Percentiles rank a stretch among this genome's conserved stretches.
Evolutionary conservation across 2,329 filamentous ascomycete species (phyloP).

Genomic region (Colletotrichum tropicicola): DNA sequence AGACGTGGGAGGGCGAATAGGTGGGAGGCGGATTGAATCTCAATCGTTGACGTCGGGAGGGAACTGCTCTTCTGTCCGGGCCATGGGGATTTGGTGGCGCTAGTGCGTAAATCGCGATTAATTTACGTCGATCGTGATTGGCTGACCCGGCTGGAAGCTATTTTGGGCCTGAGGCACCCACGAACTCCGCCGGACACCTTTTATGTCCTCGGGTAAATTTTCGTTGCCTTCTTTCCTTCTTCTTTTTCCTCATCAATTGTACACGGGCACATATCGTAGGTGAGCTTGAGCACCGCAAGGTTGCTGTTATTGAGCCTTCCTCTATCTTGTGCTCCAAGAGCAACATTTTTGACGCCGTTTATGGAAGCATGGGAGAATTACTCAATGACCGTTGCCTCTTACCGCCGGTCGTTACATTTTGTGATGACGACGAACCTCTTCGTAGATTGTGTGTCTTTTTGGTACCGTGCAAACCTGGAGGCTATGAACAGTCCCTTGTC

Average conservation of each 20-base stretch:
- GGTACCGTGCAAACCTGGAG: neutral
- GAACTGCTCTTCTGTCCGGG: conserved; percentile 45
- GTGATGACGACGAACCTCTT: neutral
- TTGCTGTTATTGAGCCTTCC: conserved; percentile 69
- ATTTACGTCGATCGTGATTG: conserved; percentile 56
- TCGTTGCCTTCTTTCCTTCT: conserved; percentile 39
- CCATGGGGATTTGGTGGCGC: conserved; percentile 44
- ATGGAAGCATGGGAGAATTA: conserved; percentile 76
- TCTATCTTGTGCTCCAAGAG: conserved; percentile 73
- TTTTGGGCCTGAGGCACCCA: conserved; percentile 48
- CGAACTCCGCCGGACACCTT: neutral
- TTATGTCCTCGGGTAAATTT: conserved; percentile 26
- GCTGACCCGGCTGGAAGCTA: conserved; percentile 32
- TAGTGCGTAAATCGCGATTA: conserved; percentile 48
- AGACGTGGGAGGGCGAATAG: conserved; percentile 37
- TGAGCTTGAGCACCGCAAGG: conserved; percentile 63
- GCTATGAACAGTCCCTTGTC: neutral
- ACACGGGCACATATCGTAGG: conserved; percentile 79
- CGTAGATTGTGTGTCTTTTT: neutral
- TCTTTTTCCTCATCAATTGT: conserved; percentile 65
- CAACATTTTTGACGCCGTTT: conserved; percentile 72
- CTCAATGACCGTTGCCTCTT: conserved; percentile 74
- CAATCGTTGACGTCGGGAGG: conserved; percentile 50
- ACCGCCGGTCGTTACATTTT: conserved; percentile 77
- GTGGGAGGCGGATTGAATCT: conserved; percentile 45